Evolutionary conservation across 306 rosid species (phyloP).

Genomic region (Geum urbanum): DNA sequence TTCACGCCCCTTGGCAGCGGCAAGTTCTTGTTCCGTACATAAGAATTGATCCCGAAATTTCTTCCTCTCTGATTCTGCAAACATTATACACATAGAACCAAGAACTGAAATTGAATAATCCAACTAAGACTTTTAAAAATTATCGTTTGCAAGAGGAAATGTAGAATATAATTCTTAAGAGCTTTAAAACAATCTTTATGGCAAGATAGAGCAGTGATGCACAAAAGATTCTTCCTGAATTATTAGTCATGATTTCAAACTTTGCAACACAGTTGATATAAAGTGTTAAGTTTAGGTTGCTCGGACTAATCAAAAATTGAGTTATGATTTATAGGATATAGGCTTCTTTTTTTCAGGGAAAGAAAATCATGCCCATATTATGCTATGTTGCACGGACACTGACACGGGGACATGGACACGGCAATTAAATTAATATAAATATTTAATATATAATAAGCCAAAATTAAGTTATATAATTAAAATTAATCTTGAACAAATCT

Average conservation of each 20-base stretch:
- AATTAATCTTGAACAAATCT: no score
- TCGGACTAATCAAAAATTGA: neutral
- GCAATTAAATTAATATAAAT: no score
- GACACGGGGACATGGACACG: no score
- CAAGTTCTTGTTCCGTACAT: constrained; percentile 69
- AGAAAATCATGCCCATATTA: neutral
- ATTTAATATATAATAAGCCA: no score
- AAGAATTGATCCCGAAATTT: constrained; percentile 58
- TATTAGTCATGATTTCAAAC: neutral
- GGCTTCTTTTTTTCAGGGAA: neutral
- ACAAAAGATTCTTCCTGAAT: neutral
- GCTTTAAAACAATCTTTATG: neutral
- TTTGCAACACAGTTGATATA: neutral
- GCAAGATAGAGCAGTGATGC: neutral
- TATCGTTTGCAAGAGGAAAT: neutral
- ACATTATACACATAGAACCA: constrained; percentile 16
- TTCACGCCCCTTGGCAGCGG: constrained; percentile 83
- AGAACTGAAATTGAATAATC: neutral
- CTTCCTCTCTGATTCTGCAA: constrained; percentile 69
- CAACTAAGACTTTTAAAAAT: neutral
- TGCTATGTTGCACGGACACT: no score
- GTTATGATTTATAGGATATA: neutral
- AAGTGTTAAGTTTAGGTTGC: neutral
- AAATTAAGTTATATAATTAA: no score
- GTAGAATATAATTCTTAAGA: neutral